Conservation (phyloP, 1,139 yeast genomes). For the Yamadazyma friedrichii region DNA sequence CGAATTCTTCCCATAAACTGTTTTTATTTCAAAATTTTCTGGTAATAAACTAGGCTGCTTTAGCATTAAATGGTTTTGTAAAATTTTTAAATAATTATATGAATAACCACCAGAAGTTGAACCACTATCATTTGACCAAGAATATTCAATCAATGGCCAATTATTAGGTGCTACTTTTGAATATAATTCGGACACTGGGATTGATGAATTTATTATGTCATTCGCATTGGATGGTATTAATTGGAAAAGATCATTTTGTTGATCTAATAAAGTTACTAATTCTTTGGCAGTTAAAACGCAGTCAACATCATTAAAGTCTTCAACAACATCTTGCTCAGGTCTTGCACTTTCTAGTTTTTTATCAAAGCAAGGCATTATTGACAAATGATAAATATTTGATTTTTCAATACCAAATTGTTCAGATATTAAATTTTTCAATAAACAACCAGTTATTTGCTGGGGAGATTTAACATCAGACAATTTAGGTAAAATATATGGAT, state of each 20-base stretch:
- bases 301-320: conserved; percentile 62
- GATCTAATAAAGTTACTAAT: conserved; percentile 63
- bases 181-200: conserved; percentile 26
- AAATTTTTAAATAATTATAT: conserved; percentile 49
- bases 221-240: conserved; percentile 19
- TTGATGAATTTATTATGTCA: conserved; percentile 12
- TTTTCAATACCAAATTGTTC: conserved; percentile 32
- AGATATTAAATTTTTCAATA: conserved; percentile 61
- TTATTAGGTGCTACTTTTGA: conserved; percentile 42
- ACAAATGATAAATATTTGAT: conserved; percentile 65
- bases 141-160: conserved; percentile 57
- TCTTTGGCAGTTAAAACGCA: conserved; percentile 94
- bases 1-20: conserved; percentile 63
- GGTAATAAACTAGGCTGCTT: conserved; percentile 21
- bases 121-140: conserved; percentile 78
- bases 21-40: conserved; percentile 22
- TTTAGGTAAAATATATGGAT: conserved; percentile 71
- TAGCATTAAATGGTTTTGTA: conserved; percentile 29
- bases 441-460: conserved; percentile 85
- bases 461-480: conserved; percentile 76
- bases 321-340: conserved; percentile 47
- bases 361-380: conserved; percentile 96
- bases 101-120: conserved; percentile 92
- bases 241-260: conserved; percentile 29
- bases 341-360: conserved; percentile 94